Evolutionary conservation across 768 basidiomycete genomes (phyloP).

Genomic region (Auriscalpium vulgare): DNA sequence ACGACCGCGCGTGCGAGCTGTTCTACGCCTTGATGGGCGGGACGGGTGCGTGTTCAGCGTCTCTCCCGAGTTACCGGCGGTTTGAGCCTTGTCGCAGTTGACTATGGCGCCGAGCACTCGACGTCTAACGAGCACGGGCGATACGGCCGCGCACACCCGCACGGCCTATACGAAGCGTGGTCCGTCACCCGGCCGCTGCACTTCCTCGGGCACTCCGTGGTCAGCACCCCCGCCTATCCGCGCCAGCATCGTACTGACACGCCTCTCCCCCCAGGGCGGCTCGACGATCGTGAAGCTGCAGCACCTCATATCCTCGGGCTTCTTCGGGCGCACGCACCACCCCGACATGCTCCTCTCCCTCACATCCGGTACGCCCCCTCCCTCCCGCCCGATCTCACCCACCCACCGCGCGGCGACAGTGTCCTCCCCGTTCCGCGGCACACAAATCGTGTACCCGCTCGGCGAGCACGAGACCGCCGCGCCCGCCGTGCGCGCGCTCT

Average conservation of each 20-base stretch:
- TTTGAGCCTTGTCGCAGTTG: slow-evolving; percentile 23
- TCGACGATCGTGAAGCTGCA: slow-evolving; percentile 41
- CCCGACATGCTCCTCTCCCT: slow-evolving; percentile 42
- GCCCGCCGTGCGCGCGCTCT: slow-evolving; percentile 33
- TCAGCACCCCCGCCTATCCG: slow-evolving; percentile 12
- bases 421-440: slow-evolving; percentile 41
- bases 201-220: slow-evolving; percentile 43
- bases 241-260: background rate
- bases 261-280: slow-evolving; percentile 29
- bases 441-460: slow-evolving; percentile 37
- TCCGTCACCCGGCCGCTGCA: slow-evolving; percentile 35
- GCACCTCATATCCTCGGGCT: slow-evolving; percentile 29
- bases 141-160: slow-evolving; percentile 31
- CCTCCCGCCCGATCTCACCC: background rate
- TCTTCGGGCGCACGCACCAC: slow-evolving; percentile 32
- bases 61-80: background rate
- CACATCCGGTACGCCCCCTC: slow-evolving; percentile 27
- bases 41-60: slow-evolving; percentile 23
- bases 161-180: slow-evolving; percentile 41
- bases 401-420: too few species aligned
- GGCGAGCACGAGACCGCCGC: slow-evolving; percentile 35
- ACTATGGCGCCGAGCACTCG: slow-evolving; percentile 41
- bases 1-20: slow-evolving; percentile 45
- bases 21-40: slow-evolving; percentile 40
- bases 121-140: slow-evolving; percentile 29